These are phyloP conservation scores for Lipomyces chichibuensis DNA, from an alignment of 805 yeast genomes.

Conservation along the genomic window DNA sequence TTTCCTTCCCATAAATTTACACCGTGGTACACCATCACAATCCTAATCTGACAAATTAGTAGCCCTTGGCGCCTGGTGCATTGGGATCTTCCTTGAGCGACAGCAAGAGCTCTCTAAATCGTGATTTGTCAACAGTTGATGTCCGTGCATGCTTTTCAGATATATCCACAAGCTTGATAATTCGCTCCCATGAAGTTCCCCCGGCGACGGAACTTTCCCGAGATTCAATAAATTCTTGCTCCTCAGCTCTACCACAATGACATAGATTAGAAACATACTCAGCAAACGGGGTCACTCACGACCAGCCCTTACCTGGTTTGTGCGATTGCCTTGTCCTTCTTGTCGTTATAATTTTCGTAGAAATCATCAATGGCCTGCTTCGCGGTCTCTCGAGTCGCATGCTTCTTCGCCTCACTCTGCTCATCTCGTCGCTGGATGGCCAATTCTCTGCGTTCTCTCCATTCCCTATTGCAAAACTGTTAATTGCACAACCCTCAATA, in stretches of 20 bases:
- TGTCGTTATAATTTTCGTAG: constrained; percentile 85
- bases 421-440: constrained; percentile 82
- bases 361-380: constrained; percentile 84
- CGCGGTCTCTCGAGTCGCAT: constrained; percentile 73
- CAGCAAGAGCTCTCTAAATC: constrained; percentile 66
- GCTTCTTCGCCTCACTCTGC: constrained; percentile 63
- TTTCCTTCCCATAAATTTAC: not conserved
- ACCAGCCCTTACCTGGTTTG: constrained; percentile 50
- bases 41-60: constrained; percentile 40
- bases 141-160: constrained; percentile 52
- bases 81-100: constrained; percentile 68
- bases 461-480: constrained; percentile 49
- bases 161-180: constrained; percentile 54
- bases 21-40: not conserved
- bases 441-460: constrained; percentile 79
- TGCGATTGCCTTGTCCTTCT: constrained; percentile 70
- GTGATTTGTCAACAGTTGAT: constrained; percentile 59
- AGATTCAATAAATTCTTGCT: constrained; percentile 68
- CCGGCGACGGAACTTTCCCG: constrained; percentile 61
- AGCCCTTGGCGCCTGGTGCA: constrained; percentile 79
- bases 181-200: constrained; percentile 63
- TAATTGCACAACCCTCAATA: not conserved
- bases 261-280: not conserved
- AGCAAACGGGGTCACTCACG: not conserved
- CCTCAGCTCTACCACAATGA: constrained; percentile 51